Conservation (phyloP, 345 rosid species). For the Noccaea caerulescens region DNA sequence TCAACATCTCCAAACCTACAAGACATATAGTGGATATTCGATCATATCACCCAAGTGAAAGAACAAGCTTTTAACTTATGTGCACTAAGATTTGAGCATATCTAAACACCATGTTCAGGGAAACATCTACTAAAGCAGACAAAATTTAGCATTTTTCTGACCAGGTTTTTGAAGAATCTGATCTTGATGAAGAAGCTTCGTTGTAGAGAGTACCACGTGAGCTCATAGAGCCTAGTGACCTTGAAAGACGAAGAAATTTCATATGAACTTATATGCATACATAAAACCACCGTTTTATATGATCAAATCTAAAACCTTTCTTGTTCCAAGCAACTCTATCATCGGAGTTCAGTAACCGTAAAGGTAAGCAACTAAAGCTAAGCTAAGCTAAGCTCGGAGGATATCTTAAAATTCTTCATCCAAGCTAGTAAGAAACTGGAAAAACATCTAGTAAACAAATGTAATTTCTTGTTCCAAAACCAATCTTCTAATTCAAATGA, state of each 20-base stretch:
- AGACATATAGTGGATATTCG: not conserved
- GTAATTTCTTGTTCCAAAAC: too few relatives aligned
- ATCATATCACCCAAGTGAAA: not conserved
- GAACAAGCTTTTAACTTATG: not conserved
- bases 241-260: conserved; percentile 47
- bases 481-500: too few relatives aligned
- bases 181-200: conserved; percentile 45
- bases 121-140: conserved; percentile 6
- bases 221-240: conserved; percentile 86
- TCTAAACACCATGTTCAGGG: conserved; percentile 9
- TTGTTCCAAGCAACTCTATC: conserved; percentile 1
- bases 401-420: not conserved
- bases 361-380: not conserved
- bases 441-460: not conserved
- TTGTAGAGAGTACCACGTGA: conserved; percentile 69
- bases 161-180: conserved; percentile 69
- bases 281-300: not conserved
- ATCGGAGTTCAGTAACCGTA: not conserved
- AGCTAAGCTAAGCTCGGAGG: not conserved
- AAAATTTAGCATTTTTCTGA: conserved; percentile 42
- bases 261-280: not conserved
- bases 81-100: not conserved
- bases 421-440: not conserved
- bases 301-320: conserved; percentile 13
- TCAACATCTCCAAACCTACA: conserved; percentile 76